A percentile compares a stretch with the other conserved stretches of the same genome.
Conservation (phyloP, 2,329 filamentous ascomycete genomes). For the Claviceps sp. region DNA sequence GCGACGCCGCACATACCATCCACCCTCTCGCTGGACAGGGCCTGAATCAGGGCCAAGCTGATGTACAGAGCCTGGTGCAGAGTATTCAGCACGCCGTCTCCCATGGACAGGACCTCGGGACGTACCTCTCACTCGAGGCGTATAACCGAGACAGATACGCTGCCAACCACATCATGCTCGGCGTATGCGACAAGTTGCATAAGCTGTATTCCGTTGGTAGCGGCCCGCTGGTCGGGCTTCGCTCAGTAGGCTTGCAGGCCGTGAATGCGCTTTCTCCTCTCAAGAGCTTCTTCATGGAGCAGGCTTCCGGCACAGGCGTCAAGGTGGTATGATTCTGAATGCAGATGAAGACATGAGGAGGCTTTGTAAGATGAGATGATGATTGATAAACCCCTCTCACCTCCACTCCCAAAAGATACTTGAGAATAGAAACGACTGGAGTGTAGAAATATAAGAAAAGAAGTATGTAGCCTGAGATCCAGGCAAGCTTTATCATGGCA, state of each 20-base stretch:
- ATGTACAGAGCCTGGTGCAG: conserved; percentile 65
- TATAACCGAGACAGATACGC: conserved; percentile 75
- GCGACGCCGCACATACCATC: conserved; percentile 88
- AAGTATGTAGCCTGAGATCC: no score
- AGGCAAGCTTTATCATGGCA: no score
- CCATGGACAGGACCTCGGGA: conserved; percentile 81
- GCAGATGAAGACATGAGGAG: background rate
- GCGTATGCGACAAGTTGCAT: conserved; percentile 78
- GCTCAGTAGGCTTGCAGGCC: conserved; percentile 62
- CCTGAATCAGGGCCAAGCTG: conserved; percentile 82
- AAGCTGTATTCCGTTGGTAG: conserved; percentile 76
- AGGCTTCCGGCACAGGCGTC: conserved; percentile 42
- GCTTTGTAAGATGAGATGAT: no score
- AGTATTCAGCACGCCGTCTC: conserved; percentile 64
- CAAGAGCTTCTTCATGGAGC: conserved; percentile 78
- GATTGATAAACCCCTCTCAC: no score
- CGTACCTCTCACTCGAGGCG: conserved; percentile 60
- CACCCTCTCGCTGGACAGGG: conserved; percentile 93
- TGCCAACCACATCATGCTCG: conserved; percentile 66
- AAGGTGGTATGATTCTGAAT: conserved; percentile 23
- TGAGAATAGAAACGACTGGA: no score
- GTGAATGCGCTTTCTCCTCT: conserved; percentile 63
- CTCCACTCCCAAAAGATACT: no score
- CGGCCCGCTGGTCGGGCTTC: conserved; percentile 65
- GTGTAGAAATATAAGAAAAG: no score